Conservation (phyloP, 345 rosid genomes). For the Capsella bursapastoris region DNA sequence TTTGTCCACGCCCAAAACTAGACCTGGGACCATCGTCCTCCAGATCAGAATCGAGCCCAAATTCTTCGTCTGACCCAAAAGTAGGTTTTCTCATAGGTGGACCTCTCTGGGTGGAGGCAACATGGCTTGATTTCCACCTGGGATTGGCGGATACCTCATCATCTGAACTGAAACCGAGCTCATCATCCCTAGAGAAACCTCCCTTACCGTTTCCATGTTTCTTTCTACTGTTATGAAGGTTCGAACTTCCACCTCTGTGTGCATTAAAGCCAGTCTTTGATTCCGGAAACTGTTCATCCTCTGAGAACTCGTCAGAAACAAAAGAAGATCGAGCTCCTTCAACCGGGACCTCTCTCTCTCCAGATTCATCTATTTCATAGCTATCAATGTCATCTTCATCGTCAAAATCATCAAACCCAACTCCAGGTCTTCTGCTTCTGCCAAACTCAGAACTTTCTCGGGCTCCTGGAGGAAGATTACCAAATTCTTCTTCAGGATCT, state of each 20-base stretch:
- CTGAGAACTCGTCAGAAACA: conserved; percentile 52
- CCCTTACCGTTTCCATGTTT: conserved; percentile 41
- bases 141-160: conserved; percentile 61
- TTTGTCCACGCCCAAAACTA: conserved; percentile 35
- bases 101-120: conserved; percentile 52
- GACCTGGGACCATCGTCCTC: conserved; percentile 53
- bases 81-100: conserved; percentile 52
- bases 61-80: conserved; percentile 77
- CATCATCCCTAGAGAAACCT: conserved; percentile 57
- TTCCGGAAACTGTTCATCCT: conserved; percentile 50
- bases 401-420: conserved; percentile 90
- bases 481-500: conserved; percentile 49
- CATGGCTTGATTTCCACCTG: conserved; percentile 79
- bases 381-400: conserved; percentile 92
- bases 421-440: conserved; percentile 48
- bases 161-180: conserved; percentile 59
- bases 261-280: conserved; percentile 47
- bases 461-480: conserved; percentile 43
- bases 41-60: conserved; percentile 59
- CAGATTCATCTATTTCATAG: conserved; percentile 74
- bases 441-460: conserved; percentile 54
- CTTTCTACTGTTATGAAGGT: conserved; percentile 40
- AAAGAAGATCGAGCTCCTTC: conserved; percentile 39
- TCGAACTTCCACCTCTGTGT: conserved; percentile 42
- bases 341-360: conserved; percentile 39